These are phyloP conservation scores for Yamadazyma nakazawae DNA, from an alignment of 805 yeast species.

Conservation along the genomic window DNA sequence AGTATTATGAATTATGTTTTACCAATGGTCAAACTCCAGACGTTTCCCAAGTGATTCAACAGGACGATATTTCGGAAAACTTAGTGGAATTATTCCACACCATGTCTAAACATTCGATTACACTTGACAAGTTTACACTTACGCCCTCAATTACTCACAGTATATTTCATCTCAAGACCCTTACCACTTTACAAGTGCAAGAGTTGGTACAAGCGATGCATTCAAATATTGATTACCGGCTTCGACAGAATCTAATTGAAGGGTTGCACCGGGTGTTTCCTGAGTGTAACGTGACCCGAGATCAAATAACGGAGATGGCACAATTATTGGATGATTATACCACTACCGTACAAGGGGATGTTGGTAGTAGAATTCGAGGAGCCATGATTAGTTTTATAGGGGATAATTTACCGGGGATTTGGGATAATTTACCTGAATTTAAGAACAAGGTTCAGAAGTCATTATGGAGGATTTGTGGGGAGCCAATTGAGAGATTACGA, in stretches of 20 bases:
- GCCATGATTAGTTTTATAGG: conserved; percentile 45
- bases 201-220: conserved; percentile 24
- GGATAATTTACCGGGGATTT: too few species aligned
- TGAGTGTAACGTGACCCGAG: neutral
- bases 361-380: conserved; percentile 72
- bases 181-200: conserved; percentile 13
- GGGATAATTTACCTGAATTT: too few species aligned
- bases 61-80: neutral
- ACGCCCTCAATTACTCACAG: conserved; percentile 30
- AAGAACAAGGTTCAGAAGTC: neutral
- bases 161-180: conserved; percentile 24
- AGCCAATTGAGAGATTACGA: conserved; percentile 57
- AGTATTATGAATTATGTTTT: neutral
- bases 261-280: conserved; percentile 8
- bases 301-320: conserved; percentile 13
- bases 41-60: neutral
- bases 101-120: neutral
- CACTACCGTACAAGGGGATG: conserved; percentile 80
- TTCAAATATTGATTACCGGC: conserved; percentile 28
- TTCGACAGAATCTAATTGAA: conserved; percentile 24
- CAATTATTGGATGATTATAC: conserved; percentile 71
- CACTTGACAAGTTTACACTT: neutral
- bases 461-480: conserved; percentile 50
- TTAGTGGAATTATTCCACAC: neutral
- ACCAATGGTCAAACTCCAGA: neutral